These are phyloP conservation scores for Diplodia corticola DNA, from an alignment of 2,329 filamentous ascomycete genomes.

Conservation along the genomic window DNA sequence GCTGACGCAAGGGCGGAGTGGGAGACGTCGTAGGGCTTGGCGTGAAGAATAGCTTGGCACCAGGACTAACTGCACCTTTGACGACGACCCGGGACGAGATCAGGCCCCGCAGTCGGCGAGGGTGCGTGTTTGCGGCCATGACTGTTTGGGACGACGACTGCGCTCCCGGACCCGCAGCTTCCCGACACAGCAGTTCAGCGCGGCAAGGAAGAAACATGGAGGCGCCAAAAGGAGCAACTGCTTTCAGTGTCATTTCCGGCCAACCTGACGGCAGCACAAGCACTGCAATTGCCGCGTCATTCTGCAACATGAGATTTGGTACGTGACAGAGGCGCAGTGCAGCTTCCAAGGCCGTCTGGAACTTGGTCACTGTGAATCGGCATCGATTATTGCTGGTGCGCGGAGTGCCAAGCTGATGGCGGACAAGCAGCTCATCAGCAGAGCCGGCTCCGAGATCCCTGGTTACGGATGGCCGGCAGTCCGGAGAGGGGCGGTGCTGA, in stretches of 20 bases:
- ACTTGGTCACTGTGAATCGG: neutral
- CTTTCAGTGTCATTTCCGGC: constrained; percentile 12
- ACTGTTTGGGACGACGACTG: neutral
- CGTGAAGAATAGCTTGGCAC: constrained; percentile 23
- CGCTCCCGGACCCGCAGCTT: neutral
- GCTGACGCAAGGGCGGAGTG: constrained; percentile 22
- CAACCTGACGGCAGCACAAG: neutral
- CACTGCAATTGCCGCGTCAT: constrained; percentile 13
- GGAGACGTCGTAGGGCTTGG: constrained; percentile 20
- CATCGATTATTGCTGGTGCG: neutral
- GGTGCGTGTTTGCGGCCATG: neutral
- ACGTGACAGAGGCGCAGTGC: constrained; percentile 7
- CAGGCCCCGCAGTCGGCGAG: neutral
- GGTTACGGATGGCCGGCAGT: neutral
- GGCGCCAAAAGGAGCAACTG: constrained; percentile 1
- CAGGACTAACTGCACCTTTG: constrained; percentile 2
- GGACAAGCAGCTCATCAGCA: too few relatives aligned
- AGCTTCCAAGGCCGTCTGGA: constrained; percentile 1
- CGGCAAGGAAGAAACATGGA: constrained; percentile 16
- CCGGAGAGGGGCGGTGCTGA: neutral
- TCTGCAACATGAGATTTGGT: neutral
- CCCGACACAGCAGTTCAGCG: neutral
- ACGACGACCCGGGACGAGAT: neutral
- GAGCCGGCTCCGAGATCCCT: neutral
- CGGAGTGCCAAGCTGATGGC: constrained; percentile 9